Evolutionary conservation across 2,329 filamentous ascomycete genomes (phyloP).

Genomic region (Pyrenophora tritici-repentis): DNA sequence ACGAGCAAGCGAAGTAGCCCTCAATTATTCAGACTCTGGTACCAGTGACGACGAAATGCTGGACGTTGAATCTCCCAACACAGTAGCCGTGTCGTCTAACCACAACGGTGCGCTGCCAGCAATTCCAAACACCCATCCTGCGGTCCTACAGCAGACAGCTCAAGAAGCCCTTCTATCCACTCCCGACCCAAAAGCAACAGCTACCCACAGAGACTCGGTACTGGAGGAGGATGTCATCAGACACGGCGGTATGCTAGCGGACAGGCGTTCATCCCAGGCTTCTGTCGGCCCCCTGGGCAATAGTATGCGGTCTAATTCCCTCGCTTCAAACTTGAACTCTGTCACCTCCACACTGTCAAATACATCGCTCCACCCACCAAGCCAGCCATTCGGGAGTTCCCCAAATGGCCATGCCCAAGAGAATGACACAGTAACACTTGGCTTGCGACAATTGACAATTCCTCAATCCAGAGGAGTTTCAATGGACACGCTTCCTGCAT

Average conservation of each 20-base stretch:
- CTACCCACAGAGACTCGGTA: conserved; percentile 24
- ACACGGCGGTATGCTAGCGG: conserved; percentile 6
- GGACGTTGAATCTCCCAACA: conserved; percentile 27
- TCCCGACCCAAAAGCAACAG: conserved; percentile 14
- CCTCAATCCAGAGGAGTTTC: conserved; percentile 33
- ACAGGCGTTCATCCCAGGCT: conserved; percentile 20
- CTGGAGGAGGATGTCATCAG: conserved; percentile 20
- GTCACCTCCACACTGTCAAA: conserved; percentile 13
- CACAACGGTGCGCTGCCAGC: conserved; percentile 8
- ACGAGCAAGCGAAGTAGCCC: conserved; percentile 59
- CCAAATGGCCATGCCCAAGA: conserved; percentile 29
- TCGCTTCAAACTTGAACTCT: conserved; percentile 5
- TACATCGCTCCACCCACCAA: conserved; percentile 15
- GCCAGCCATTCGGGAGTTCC: conserved; percentile 23
- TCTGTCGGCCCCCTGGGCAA: conserved; percentile 9
- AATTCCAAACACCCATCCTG: conserved; percentile 9
- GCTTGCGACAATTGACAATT: conserved; percentile 41
- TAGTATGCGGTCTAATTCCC: conserved; percentile 7
- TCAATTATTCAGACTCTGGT: conserved; percentile 52
- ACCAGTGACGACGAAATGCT: conserved; percentile 48
- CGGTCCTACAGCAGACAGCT: conserved; percentile 23
- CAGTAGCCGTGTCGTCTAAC: conserved; percentile 9
- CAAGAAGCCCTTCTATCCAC: conserved; percentile 22
- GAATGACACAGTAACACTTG: conserved; percentile 31
- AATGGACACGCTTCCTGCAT: conserved; percentile 42